Conservation (phyloP, 1,284 basidiomycete species). For the Cerrena zonata region DNA sequence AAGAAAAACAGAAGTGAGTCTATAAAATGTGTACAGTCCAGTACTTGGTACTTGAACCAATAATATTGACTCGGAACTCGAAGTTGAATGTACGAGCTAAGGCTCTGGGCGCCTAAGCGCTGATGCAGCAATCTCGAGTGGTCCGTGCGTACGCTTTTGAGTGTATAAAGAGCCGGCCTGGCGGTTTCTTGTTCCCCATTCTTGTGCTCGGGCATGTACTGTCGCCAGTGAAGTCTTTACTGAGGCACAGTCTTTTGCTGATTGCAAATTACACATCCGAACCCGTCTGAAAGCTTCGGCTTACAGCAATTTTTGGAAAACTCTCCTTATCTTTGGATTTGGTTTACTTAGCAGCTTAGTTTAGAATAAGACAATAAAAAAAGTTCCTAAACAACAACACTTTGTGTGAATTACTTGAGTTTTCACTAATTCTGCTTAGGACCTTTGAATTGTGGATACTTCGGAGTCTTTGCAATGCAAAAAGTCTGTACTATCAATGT, state of each 20-base stretch:
- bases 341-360: not conserved
- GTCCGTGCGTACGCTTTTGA: constrained; percentile 15
- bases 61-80: no score
- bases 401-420: no score
- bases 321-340: constrained; percentile 5
- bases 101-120: no score
- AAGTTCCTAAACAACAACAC: no score
- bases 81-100: no score
- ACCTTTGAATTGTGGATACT: no score
- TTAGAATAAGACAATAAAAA: not conserved
- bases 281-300: constrained; percentile 34
- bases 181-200: constrained; percentile 36
- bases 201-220: constrained; percentile 90
- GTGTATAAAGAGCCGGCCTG: constrained; percentile 9
- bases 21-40: no score
- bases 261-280: constrained; percentile 73
- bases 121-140: no score
- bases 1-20: no score
- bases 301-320: constrained; percentile 33
- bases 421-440: no score
- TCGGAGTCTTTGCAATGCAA: no score
- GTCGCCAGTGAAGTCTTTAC: constrained; percentile 87
- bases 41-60: no score
- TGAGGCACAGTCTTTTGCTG: constrained; percentile 78
- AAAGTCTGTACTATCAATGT: not conserved